A percentile compares a stretch with the other conserved stretches of the same genome.
Conservation (phyloP, 805 yeast genomes). For the Nadsonia fulvescens region DNA sequence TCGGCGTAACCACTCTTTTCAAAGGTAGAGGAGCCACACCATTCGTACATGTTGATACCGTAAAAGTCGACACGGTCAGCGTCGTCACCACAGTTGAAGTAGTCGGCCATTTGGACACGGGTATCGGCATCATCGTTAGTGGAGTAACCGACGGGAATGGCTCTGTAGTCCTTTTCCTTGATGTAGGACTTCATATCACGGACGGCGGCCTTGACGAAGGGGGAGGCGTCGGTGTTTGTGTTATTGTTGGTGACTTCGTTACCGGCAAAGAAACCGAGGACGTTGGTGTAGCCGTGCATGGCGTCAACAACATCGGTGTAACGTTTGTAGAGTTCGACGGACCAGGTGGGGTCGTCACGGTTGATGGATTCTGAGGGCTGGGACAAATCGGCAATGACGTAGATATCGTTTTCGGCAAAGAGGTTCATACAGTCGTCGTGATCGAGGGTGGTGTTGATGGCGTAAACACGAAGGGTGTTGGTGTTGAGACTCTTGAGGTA, state of each 20-base stretch:
- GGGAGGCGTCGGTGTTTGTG: slow-evolving; percentile 75
- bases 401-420: slow-evolving; percentile 72
- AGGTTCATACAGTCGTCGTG: slow-evolving; percentile 68
- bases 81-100: slow-evolving; percentile 63
- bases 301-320: slow-evolving; percentile 71
- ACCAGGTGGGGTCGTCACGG: slow-evolving; percentile 68
- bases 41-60: slow-evolving; percentile 76
- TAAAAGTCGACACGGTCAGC: slow-evolving; percentile 52
- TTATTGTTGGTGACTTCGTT: slow-evolving; percentile 82
- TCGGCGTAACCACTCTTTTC: slow-evolving; percentile 46
- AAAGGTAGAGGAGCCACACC: slow-evolving; percentile 60
- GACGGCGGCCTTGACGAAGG: slow-evolving; percentile 89
- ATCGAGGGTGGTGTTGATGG: slow-evolving; percentile 50
- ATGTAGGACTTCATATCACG: slow-evolving; percentile 77
- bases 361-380: slow-evolving; percentile 68
- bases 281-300: slow-evolving; percentile 59
- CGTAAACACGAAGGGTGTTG: slow-evolving; percentile 73
- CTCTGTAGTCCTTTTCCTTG: slow-evolving; percentile 41
- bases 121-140: slow-evolving; percentile 77
- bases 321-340: slow-evolving; percentile 48
- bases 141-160: slow-evolving; percentile 86
- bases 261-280: slow-evolving; percentile 92
- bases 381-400: slow-evolving; percentile 76
- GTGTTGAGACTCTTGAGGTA: slow-evolving; percentile 48
- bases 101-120: slow-evolving; percentile 62